Evolutionary conservation across 2,329 filamentous ascomycete genomes (phyloP).

Genomic region (Beauveria varroae): DNA sequence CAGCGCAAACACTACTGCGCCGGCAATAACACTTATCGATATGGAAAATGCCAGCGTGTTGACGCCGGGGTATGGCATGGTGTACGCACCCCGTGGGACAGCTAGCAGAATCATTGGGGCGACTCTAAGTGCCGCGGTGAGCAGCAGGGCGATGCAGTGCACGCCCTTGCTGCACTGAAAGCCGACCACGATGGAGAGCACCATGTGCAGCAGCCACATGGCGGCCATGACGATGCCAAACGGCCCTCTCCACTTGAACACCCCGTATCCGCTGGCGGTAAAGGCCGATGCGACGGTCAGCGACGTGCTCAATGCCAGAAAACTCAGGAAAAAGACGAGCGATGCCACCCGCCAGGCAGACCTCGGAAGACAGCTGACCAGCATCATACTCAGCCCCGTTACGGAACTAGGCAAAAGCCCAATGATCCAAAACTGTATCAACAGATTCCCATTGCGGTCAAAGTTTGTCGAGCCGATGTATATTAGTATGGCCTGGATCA

Average conservation of each 20-base stretch:
- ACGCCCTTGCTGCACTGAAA: neutral
- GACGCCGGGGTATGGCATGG: neutral
- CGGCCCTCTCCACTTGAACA: neutral
- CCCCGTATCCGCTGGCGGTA: neutral
- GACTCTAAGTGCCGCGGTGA: neutral
- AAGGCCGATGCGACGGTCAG: neutral
- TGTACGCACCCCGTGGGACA: neutral
- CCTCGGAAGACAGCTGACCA: neutral
- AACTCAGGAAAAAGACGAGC: neutral
- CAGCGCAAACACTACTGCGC: neutral
- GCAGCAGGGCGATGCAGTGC: constrained; percentile 2
- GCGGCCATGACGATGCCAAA: constrained; percentile 7
- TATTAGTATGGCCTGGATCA: constrained; percentile 4
- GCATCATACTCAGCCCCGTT: constrained; percentile 1
- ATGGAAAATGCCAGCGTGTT: neutral
- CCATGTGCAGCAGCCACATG: constrained; percentile 2
- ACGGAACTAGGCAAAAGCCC: constrained; percentile 1
- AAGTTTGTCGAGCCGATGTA: constrained; percentile 2
- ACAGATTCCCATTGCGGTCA: neutral
- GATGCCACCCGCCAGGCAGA: neutral
- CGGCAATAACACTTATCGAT: neutral
- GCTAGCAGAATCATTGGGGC: constrained; percentile 6
- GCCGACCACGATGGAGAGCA: neutral
- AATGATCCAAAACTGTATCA: constrained; percentile 5
- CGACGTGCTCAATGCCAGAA: neutral